Evolutionary conservation across 1,284 basidiomycete genomes (phyloP), one percentile per base, ranked within the genome.

Genomic region (Fomitopsis pinicola): DNA sequence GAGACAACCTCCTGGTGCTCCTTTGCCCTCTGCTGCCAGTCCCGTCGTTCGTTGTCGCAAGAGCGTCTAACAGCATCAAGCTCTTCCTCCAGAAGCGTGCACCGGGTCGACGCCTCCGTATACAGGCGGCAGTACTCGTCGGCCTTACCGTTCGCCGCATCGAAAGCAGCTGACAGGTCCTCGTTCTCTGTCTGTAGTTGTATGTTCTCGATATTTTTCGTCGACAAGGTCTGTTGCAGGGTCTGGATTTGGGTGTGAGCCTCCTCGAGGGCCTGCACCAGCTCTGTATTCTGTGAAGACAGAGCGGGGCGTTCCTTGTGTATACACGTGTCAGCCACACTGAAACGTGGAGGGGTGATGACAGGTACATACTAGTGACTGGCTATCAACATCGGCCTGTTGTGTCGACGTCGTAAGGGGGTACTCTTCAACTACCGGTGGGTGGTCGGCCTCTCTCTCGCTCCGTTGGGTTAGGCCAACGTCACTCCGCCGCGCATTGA

Each of bases 321-420:
- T 38, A 52, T 14, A 17, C n/a, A 28, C 26, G 45, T 5, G 19
- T 40, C n/a, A 59, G 36, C 4, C 15, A 38, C n/a, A 17, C 56
- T 45, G 17, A 28, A 28, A 3, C n/a, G 7, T 14, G 54, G 46
- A 36, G 28, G 10, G 28, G 15, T 54, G 44, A 58, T n/a, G 15
- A 40, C 3, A 30, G 38, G 9, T 40, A 17, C 66, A 5, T 44
- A 67, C 70, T 61, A 66, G 65, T 1, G 67, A 68, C 44, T 71
- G 68, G 50, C 69, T 67, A 28, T 68, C 70, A 6, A 60, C 62
- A 22, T 66, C 67, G 10, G 69, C 70, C 26, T 62, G 67, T 26
- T 70, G 70, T 5, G 67, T 69, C 0, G 71, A 68, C 28, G 65
- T 62, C 3, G 68, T 70, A 0, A 62, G 59, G 3, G 66, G 65